These are phyloP conservation scores for Monilinia fructigena DNA, from an alignment of 2,329 filamentous ascomycete genomes.

Conservation along the genomic window DNA sequence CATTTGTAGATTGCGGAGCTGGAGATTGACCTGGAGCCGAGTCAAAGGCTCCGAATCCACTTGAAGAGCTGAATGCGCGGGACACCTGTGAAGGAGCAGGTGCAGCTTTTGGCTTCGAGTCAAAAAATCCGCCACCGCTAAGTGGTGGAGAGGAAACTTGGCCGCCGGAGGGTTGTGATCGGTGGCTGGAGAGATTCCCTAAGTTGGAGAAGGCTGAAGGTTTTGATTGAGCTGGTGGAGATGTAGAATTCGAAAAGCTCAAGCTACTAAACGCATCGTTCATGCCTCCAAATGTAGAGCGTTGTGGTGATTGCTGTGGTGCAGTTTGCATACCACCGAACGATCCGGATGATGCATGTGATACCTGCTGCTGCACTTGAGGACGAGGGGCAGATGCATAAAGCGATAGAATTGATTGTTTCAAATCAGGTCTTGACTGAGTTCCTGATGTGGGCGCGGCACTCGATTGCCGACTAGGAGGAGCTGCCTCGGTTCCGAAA, in stretches of 20 bases:
- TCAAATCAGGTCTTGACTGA: constrained; percentile 85
- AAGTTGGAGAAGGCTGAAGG: constrained; percentile 51
- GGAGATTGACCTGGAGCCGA: constrained; percentile 46
- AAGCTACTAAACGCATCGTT: constrained; percentile 78
- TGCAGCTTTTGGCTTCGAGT: constrained; percentile 62
- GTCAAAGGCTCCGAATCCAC: constrained; percentile 62
- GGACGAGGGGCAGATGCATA: constrained; percentile 83
- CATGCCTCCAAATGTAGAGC: constrained; percentile 51
- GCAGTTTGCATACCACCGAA: constrained; percentile 63
- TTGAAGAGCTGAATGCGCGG: constrained; percentile 53
- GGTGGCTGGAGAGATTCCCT: constrained; percentile 44
- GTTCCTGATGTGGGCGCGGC: constrained; percentile 64
- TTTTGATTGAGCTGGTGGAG: constrained; percentile 44
- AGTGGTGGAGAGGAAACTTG: constrained; percentile 49
- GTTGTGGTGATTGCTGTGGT: constrained; percentile 47
- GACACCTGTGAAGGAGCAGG: constrained; percentile 46
- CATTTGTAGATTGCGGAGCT: constrained; percentile 35
- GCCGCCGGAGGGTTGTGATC: constrained; percentile 37
- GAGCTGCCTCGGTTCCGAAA: constrained; percentile 68
- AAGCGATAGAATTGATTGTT: constrained; percentile 94
- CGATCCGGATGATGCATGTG: constrained; percentile 59
- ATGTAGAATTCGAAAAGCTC: constrained; percentile 54
- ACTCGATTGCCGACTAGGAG: constrained; percentile 79
- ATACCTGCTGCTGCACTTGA: constrained; percentile 55
- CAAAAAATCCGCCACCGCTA: constrained; percentile 77